phyloP scores from a whole-genome alignment of 805 yeast genomes.

The Yamadazyma insecticola region DNA sequence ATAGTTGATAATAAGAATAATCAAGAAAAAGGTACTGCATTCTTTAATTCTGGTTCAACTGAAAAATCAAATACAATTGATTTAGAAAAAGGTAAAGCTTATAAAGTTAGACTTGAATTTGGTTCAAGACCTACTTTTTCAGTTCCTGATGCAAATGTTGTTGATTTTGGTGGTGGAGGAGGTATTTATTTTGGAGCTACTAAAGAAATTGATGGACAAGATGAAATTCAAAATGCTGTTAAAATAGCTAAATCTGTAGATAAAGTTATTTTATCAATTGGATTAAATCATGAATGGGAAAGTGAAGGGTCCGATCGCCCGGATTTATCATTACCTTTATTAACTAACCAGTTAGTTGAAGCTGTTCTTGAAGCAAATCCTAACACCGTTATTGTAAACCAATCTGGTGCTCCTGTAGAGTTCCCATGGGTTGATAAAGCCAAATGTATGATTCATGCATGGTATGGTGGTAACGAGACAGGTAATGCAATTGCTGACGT shows the following conservation, averaged over 20 bases:
- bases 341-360: conserved; percentile 16
- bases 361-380: conserved; percentile 24
- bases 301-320: conserved; percentile 27
- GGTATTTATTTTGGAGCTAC: conserved; percentile 19
- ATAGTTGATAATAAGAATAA: conserved; percentile 52
- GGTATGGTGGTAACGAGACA: conserved; percentile 33
- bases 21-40: conserved; percentile 46
- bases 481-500: conserved; percentile 31
- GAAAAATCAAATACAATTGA: conserved; percentile 35
- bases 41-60: conserved; percentile 48
- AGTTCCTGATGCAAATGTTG: conserved; percentile 10
- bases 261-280: conserved; percentile 24
- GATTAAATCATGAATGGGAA: conserved; percentile 27
- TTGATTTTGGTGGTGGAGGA: conserved; percentile 20
- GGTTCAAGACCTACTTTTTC: conserved; percentile 31
- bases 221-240: conserved; percentile 22
- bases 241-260: conserved; percentile 21
- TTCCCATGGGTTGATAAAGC: conserved; percentile 26
- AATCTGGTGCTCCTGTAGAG: conserved; percentile 29
- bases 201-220: conserved; percentile 18
- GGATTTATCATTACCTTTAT: conserved; percentile 21
- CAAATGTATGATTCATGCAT: conserved; percentile 24
- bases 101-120: conserved; percentile 44
- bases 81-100: conserved; percentile 40
- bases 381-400: conserved; percentile 28